A percentile compares a stretch with the other conserved stretches of the same genome.
Evolutionary conservation across 495 filamentous ascomycete genomes (phyloP).

Genomic region (Penicillium ochrochloron): DNA sequence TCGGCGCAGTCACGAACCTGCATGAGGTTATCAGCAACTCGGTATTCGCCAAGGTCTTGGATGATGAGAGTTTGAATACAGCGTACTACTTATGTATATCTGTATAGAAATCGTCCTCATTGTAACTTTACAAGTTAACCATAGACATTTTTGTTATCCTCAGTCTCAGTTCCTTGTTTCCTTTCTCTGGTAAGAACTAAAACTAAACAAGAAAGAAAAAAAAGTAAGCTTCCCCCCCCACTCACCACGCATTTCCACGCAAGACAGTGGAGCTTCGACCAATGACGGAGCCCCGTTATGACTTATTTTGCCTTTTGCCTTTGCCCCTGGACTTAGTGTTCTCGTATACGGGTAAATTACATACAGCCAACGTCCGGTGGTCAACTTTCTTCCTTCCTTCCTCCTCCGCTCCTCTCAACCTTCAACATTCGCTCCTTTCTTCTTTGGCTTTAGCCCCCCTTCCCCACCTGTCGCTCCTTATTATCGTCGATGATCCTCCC

Average conservation of each 20-base stretch:
- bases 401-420: background rate
- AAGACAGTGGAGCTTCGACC: background rate
- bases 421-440: constrained; percentile 13
- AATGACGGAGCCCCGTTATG: background rate
- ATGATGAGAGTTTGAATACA: too few relatives aligned
- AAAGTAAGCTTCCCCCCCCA: background rate
- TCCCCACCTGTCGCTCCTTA: constrained; percentile 38
- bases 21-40: background rate
- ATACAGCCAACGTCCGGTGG: too few relatives aligned
- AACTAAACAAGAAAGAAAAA: background rate
- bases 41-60: background rate
- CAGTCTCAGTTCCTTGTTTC: background rate
- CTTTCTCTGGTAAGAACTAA: background rate
- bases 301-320: constrained; percentile 1
- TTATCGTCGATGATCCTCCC: constrained; percentile 21
- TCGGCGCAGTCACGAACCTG: background rate
- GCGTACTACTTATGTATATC: too few relatives aligned
- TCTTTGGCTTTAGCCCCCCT: constrained; percentile 15
- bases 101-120: too few relatives aligned
- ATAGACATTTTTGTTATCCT: too few relatives aligned
- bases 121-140: too few relatives aligned
- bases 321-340: background rate
- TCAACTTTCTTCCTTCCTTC: background rate
- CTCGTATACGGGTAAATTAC: too few relatives aligned
- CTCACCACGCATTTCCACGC: constrained; percentile 3